Conservation (phyloP, 257 asterid genomes). For the Euphrasia confusa region DNA sequence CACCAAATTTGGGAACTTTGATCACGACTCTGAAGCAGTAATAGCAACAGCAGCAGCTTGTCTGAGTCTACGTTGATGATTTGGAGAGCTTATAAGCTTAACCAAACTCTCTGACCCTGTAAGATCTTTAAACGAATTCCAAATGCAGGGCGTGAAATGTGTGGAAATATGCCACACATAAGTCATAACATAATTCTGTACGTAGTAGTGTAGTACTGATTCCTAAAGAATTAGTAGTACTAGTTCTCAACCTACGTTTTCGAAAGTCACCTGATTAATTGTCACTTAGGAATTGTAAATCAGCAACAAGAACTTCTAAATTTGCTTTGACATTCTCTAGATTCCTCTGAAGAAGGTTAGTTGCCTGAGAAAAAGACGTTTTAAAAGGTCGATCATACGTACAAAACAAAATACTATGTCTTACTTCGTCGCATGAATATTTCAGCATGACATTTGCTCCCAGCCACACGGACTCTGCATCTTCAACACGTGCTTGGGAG, state of each 20-base stretch:
- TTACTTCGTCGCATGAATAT: constrained; percentile 84
- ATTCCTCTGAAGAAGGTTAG: constrained; percentile 64
- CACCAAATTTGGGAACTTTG: constrained; percentile 12
- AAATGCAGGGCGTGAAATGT: background rate
- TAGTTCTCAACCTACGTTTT: background rate
- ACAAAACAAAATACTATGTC: background rate
- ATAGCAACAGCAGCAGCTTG: constrained; percentile 45
- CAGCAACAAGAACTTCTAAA: constrained; percentile 83
- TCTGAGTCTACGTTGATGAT: constrained; percentile 46
- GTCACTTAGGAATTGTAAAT: constrained; percentile 80
- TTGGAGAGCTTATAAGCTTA: no score
- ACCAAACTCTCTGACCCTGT: no score
- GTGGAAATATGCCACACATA: background rate
- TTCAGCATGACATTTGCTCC: constrained; percentile 98
- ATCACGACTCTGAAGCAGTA: constrained; percentile 34
- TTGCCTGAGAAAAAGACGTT: constrained; percentile 50
- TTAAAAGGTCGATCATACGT: constrained; percentile 9
- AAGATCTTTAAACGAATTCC: no score
- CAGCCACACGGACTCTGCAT: constrained; percentile 77
- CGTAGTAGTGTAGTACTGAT: no score
- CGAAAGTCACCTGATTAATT: constrained; percentile 60
- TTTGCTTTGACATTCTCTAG: constrained; percentile 86
- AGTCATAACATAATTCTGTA: background rate
- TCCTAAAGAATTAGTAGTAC: background rate
- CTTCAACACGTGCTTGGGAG: constrained; percentile 74